These are phyloP conservation scores for Pelargonium citronellum DNA, from an alignment of 441 rosid genomes.

Conservation along the genomic window DNA sequence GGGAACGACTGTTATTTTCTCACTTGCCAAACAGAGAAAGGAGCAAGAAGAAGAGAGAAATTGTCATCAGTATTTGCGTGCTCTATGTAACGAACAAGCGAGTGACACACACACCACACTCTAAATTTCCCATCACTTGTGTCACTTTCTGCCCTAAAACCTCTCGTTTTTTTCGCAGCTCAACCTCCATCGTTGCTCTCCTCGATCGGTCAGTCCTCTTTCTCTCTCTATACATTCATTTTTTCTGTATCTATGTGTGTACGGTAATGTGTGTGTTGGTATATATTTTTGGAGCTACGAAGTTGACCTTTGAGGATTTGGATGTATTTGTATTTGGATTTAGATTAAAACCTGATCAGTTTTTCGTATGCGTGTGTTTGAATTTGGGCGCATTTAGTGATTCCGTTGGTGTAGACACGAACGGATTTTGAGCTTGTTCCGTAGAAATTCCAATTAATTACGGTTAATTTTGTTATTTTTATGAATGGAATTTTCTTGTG, in stretches of 20 bases:
- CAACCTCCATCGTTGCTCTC: conserved; percentile 13
- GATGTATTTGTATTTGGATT: neutral
- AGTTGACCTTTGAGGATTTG: neutral
- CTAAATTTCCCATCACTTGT: conserved; percentile 18
- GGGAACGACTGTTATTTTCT: conserved; percentile 4
- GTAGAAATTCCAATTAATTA: conserved; percentile 9
- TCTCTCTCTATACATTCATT: conserved; percentile 7
- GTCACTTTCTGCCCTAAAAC: conserved; percentile 23
- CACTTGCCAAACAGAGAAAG: conserved; percentile 10
- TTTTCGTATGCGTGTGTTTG: neutral
- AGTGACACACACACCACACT: conserved; percentile 8
- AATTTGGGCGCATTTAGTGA: neutral
- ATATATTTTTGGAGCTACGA: conserved; percentile 1
- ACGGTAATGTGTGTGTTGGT: neutral
- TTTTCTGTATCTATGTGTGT: neutral
- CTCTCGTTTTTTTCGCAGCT: conserved; percentile 15
- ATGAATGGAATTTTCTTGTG: conserved; percentile 2
- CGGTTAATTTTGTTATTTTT: neutral
- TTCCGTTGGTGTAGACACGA: neutral
- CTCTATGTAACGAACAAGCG: conserved; percentile 9
- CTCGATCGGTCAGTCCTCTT: conserved; percentile 33
- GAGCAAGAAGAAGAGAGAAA: conserved; percentile 6
- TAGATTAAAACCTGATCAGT: neutral
- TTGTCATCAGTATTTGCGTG: neutral
- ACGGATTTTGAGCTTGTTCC: neutral